Evolutionary conservation across 257 asterid genomes (phyloP), one percentile per base, ranked within the genome.

Genomic region (Oldenlandia corymbosa): DNA sequence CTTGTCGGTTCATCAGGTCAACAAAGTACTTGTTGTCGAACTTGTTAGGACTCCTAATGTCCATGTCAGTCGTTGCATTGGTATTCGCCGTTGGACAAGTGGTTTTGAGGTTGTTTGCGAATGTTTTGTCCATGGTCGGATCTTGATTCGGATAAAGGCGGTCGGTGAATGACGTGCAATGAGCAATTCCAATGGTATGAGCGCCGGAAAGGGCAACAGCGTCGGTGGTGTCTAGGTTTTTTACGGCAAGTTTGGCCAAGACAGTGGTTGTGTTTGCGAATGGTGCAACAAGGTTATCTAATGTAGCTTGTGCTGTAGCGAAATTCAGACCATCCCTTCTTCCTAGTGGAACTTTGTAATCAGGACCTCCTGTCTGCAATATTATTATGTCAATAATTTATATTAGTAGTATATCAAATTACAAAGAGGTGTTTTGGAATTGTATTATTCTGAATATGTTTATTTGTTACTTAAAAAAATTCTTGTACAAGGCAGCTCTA

Each of bases 191-290:
- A 27, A 88, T 85, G 65, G 95, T 88, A 87, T 88, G 95, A 51
- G 87, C 94, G 21, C 94, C 95, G 18, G 94, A 88, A 45, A 88
- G 94, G 0, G 95, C 80, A 32, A 88, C 91, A 4, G 83, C 79
- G 42, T 83, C 95, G 45, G 88, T 83, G 20, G 87, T 68, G 9
- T 79, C 66, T 70, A 85, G 74, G 77, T 74, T 75, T 58, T 78
- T 79, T 21, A 77, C 60, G 13, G 83, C 81, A 3, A 88, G 87
- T 10, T 83, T 73, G 3, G 49, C 53, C 20, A 88, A 76, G 63
- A 85, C 68, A 48, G 34, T 21, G 54, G 69, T 67, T 71, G 94
- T 61, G 75, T 80, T 85, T 79, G 70, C 60, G 2, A 83, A 20
- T 2, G 95, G 89, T 16, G 91, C 75, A 0, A 91, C 91, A 13